Evolutionary conservation across 495 filamentous ascomycete species (phyloP), one percentile per base, ranked within the genome.

Genomic region (Lasiosphaeria miniovina): DNA sequence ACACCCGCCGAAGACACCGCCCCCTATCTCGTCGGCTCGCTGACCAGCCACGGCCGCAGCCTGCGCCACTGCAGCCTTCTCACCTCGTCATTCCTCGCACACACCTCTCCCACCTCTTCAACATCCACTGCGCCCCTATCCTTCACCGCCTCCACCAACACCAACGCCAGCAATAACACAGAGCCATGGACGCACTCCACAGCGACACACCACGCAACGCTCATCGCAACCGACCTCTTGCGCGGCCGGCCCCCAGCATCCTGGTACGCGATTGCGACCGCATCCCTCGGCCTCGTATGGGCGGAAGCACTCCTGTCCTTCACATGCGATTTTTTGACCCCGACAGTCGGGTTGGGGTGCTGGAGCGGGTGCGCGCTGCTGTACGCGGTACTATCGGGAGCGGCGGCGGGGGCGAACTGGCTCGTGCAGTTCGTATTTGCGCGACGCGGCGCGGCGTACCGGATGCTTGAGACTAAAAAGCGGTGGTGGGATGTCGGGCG

Each of bases 41-140:
- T 59, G 45, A 49, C 55, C 35, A 56, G 61, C 31, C 61, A 63
- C 33, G 61, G 61, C 4, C 55, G 61, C 3, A 31, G 32, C 2
- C n/a, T 63, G 50, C 43, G 50, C 24, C 58, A 63, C 43, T 51
- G 43, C 31, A 51, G 61, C 2, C 56, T 46, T 11, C 43, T 63
- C 33, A 41, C 53, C 4, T 33, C 45, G 3, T 52, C 61, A 0
- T 35, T 55, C 4, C 24, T 63, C 32, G 24, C 38, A 6, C 9
- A 41, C 46, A 55, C 53, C 15, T 10, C 15, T 24, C 24, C 0
- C 24, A 24, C 24, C 24, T 24, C 24, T 24, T 24, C 24, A 24
- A 24, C 24, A 0, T 24, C 24, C 24, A 24, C 24, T 24, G 2
- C 24, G 2, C 24, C 24, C 24, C 24, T 24, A 24, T 24, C 24